Evolutionary conservation across 306 rosid genomes (phyloP).

Genomic region (Glycine tomentella): DNA sequence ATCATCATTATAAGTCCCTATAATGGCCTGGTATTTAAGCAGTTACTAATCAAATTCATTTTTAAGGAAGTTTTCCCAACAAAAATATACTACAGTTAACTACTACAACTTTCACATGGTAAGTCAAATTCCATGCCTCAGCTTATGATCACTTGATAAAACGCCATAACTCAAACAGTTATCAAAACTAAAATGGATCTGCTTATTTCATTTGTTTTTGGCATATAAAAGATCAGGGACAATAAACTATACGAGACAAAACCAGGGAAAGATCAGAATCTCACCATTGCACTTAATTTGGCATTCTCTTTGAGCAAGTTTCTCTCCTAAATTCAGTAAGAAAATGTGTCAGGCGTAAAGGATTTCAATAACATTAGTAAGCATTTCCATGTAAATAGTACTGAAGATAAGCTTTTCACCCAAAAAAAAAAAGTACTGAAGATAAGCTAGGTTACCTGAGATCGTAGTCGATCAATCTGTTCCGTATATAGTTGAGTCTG

Average conservation of each 20-base stretch:
- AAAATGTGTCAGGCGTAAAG: not conserved
- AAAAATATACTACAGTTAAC: not conserved
- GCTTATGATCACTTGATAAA: not conserved
- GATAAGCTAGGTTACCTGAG: slow-evolving; percentile 49
- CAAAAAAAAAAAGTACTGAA: no score
- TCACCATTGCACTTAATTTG: slow-evolving; percentile 55
- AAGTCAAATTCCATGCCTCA: not conserved
- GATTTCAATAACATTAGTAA: not conserved
- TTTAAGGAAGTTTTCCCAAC: not conserved
- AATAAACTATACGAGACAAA: not conserved
- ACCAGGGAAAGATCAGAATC: not conserved
- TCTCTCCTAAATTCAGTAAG: slow-evolving; percentile 55
- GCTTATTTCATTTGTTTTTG: not conserved
- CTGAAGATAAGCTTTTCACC: no score
- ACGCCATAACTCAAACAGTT: not conserved
- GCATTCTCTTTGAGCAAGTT: slow-evolving; percentile 57
- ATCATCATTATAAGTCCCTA: no score
- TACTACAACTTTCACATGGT: not conserved
- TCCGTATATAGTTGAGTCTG: slow-evolving; percentile 56
- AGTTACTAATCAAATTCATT: not conserved
- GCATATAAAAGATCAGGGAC: not conserved
- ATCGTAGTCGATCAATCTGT: slow-evolving; percentile 49
- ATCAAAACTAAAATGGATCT: not conserved
- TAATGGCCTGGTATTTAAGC: no score
- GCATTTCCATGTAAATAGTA: slow-evolving; percentile 3